A percentile compares a stretch with the other conserved stretches of the same genome.
Conservation (phyloP, 2,329 filamentous ascomycete genomes). For the Myriosclerotinia scirpicola region DNA sequence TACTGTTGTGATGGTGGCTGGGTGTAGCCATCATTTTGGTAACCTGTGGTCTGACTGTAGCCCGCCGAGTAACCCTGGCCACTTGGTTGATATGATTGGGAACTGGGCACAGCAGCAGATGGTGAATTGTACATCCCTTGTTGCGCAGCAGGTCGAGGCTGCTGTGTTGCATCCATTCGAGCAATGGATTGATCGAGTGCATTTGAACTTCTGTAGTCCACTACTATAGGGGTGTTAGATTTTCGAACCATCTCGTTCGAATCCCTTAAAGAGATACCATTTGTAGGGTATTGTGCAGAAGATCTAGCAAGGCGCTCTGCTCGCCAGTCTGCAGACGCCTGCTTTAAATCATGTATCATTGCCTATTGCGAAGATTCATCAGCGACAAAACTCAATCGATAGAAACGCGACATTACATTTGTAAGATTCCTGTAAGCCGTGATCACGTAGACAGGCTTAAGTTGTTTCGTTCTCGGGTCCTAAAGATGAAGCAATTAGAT, state of each 20-base stretch:
- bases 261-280: constrained; percentile 41
- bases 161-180: constrained; percentile 41
- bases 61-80: constrained; percentile 33
- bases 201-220: constrained; percentile 39
- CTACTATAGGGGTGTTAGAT: constrained; percentile 43
- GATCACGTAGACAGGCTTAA: constrained; percentile 72
- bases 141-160: constrained; percentile 25
- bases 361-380: constrained; percentile 43
- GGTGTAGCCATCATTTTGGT: constrained; percentile 32
- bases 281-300: constrained; percentile 37
- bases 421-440: constrained; percentile 78
- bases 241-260: constrained; percentile 39
- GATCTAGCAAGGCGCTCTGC: constrained; percentile 37
- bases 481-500: constrained; percentile 36
- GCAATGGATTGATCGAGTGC: constrained; percentile 42
- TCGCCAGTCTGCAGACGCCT: constrained; percentile 53
- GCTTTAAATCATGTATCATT: constrained; percentile 56
- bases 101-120: constrained; percentile 25
- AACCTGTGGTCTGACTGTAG: constrained; percentile 30
- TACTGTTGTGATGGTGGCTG: constrained; percentile 24
- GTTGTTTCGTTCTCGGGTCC: constrained; percentile 58
- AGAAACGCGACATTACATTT: constrained; percentile 53
- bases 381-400: constrained; percentile 26
- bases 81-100: constrained; percentile 24
- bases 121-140: constrained; percentile 32